Base-by-base conservation (phyloP, 768 basidiomycete species). In the Rhodotorula sphaerocarpa region DNA sequence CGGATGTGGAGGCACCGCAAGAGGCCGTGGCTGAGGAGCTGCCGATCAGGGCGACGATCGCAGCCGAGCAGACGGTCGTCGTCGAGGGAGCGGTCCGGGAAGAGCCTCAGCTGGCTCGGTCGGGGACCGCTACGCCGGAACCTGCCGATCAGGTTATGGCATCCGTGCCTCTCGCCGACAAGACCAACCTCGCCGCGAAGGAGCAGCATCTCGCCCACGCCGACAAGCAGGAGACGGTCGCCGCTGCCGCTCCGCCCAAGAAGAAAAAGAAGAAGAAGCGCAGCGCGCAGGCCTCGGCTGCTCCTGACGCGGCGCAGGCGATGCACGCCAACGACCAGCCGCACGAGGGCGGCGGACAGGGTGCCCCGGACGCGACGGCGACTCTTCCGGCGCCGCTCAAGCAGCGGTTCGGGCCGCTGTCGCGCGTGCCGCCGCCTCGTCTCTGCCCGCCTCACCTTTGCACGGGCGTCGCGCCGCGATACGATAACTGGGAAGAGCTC, bases 361-460 rank as follows among this genome's bases (percentile, higher is more conserved):
- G 20, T 16, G 5, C 11, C 7, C 15, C 27, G 44, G 33, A 46
- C 33, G 2, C 44, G 3, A 6, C 6, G 18, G 18, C 46, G 33
- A 23, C 46, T 7, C 21, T 39, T 31, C 21, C 27, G 30, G 23
- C 31, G 2, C 51, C 25, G n/a, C 42, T 51, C 28, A 16, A 18
- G 21, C 31, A 39, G 6, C 45, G 63, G 2, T 55, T 59, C 48
- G 50, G 47, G n/a, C 63, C 65, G 1, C 61, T 63, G 25, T 53
- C 54, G 14, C 27, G 61, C 23, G 48, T 46, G 25, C 54, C 61
- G 23, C 66, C 67, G 34, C 67, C 67, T 15, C 43, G 25, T 30
- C 57, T 55, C 39, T 68, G 67, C 27, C 67, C 67, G 15, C 67
- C 67, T 2, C 55, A 68, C 31, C 47, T 46, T 5, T 68, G 67